A percentile compares a stretch with the other conserved stretches of the same genome.
Evolutionary conservation across 1,284 basidiomycete genomes (phyloP).

Genomic region (Microbotryomycetes sp.): DNA sequence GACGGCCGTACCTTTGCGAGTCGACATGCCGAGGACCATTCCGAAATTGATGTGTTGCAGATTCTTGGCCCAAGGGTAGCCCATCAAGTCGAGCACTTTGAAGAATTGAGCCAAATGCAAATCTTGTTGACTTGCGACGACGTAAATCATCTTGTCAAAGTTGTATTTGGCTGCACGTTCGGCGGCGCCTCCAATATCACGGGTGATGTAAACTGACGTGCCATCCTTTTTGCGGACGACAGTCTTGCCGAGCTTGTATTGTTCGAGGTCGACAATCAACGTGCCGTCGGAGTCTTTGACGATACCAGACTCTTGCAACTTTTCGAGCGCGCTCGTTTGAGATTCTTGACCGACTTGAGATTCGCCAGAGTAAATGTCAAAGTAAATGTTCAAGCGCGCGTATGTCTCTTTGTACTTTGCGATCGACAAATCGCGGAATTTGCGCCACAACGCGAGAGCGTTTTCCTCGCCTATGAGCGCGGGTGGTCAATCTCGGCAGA

Average conservation of each 20-base stretch:
- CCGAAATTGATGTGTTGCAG: slow-evolving; percentile 73
- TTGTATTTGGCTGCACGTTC: slow-evolving; percentile 87
- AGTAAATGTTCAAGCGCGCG: slow-evolving; percentile 79
- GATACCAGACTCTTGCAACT: slow-evolving; percentile 52
- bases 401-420: slow-evolving; percentile 89
- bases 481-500: neutral
- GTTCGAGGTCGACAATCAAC: slow-evolving; percentile 72
- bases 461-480: slow-evolving; percentile 55
- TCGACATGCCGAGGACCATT: slow-evolving; percentile 91
- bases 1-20: slow-evolving; percentile 90
- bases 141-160: slow-evolving; percentile 89
- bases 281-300: slow-evolving; percentile 54
- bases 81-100: slow-evolving; percentile 88
- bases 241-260: slow-evolving; percentile 83
- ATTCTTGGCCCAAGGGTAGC: slow-evolving; percentile 71
- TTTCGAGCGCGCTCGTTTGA: slow-evolving; percentile 62
- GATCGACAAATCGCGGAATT: slow-evolving; percentile 88
- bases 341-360: slow-evolving; percentile 73
- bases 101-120: slow-evolving; percentile 90
- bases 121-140: slow-evolving; percentile 66
- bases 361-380: slow-evolving; percentile 93
- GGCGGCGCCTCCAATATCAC: slow-evolving; percentile 89
- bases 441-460: slow-evolving; percentile 78
- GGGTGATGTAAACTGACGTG: slow-evolving; percentile 96
- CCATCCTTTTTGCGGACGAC: slow-evolving; percentile 91